Conservation (phyloP, 208 protist species). For the Endotrypanum monterogeii region DNA sequence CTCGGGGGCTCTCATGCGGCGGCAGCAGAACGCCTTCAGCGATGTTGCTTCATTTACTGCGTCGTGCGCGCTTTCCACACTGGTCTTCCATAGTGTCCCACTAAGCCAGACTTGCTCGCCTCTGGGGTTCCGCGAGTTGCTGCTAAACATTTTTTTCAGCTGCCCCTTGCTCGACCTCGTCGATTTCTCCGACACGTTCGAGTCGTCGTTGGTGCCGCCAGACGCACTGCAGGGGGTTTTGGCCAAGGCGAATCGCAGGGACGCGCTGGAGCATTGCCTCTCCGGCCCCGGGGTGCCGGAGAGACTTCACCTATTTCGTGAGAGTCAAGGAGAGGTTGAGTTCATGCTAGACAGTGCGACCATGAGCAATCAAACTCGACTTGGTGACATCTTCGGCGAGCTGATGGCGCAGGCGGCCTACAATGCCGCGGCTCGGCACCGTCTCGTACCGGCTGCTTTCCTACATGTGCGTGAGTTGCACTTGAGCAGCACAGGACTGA, state of each 20-base stretch:
- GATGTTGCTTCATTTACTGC: slow-evolving; percentile 34
- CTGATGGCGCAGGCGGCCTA: slow-evolving; percentile 68
- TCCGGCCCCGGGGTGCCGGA: slow-evolving; percentile 10
- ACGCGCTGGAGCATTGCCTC: slow-evolving; percentile 16
- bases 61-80: slow-evolving; percentile 35
- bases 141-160: slow-evolving; percentile 78
- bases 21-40: slow-evolving; percentile 19
- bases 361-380: slow-evolving; percentile 48
- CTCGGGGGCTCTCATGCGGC: slow-evolving; percentile 36
- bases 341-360: slow-evolving; percentile 48
- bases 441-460: slow-evolving; percentile 49
- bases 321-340: slow-evolving; percentile 27
- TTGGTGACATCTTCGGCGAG: slow-evolving; percentile 69
- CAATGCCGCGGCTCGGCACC: slow-evolving; percentile 41
- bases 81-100: slow-evolving; percentile 58
- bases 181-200: slow-evolving; percentile 66
- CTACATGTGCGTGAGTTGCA: slow-evolving; percentile 55
- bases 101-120: slow-evolving; percentile 62
- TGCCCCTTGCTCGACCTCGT: slow-evolving; percentile 51
- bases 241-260: slow-evolving; percentile 13
- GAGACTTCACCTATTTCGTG: slow-evolving; percentile 23
- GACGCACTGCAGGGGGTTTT: slow-evolving; percentile 34
- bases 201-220: slow-evolving; percentile 37
- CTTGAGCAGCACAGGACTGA: slow-evolving; percentile 61
- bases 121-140: slow-evolving; percentile 63